Base-by-base conservation (phyloP, 306 rosid species). In the Betula pendula region DNA sequence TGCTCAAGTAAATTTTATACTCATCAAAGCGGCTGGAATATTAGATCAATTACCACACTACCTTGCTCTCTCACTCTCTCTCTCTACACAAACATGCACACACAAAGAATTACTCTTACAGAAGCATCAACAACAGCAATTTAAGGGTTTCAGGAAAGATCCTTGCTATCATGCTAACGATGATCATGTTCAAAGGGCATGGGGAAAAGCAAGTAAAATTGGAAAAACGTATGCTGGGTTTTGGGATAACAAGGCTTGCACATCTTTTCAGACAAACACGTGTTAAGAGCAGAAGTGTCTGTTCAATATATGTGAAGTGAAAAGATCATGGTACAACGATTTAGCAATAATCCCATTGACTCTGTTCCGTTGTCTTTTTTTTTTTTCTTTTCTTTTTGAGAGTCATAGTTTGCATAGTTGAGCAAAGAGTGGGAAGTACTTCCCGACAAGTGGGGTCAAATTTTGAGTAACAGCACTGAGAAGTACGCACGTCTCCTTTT, bases 91-190 rank as follows among this genome's bases (percentile, higher is more conserved):
- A 4, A 29, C 3, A 29, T 29, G 25, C 8, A 29, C 38, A 13
- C 40, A 15, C 68, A 60, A 12, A 60, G 42, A 60, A 60, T 60
- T 13, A 29, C 68, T 60, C 68, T 60, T 60, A 55, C 29, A 55
- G 22, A 55, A 22, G 40, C 22, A 60, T 29, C 35, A 29, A 12
- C 11, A 16, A 38, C 44, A 62, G 20, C 24, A 31, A 62, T 62
- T 29, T 16, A 17, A 62, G 43, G 5, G 19, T n/a, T n/a, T n/a
- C n/a, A n/a, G n/a, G n/a, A n/a, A n/a, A n/a, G n/a, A n/a, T n/a
- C n/a, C n/a, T n/a, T n/a, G n/a, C n/a, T n/a, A n/a, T n/a, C n/a
- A n/a, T n/a, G n/a, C n/a, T n/a, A n/a, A n/a, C n/a, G n/a, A n/a
- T n/a, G n/a, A n/a, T n/a, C n/a, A n/a, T n/a, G 19, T 49, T 16